Base-by-base conservation (phyloP, 2,329 filamentous ascomycete genomes). In the Neobulgaria alba region DNA sequence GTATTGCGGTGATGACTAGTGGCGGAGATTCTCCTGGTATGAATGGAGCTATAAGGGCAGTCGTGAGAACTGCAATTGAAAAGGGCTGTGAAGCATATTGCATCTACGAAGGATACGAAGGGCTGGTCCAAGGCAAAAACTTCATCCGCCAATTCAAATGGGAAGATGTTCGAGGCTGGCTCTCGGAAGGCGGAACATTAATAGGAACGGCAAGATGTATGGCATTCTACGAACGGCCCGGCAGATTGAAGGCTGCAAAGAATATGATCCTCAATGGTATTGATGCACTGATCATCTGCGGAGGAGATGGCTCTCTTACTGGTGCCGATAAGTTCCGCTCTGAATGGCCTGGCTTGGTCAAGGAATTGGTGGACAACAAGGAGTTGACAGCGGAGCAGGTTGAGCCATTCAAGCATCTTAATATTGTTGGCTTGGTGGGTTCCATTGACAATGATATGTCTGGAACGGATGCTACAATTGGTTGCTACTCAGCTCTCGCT, bases 391-490 rank as follows among this genome's bases (percentile, higher is more conserved):
- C 68, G 32, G 75, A 82, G 42, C 82, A 95, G 60, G 67, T 86
- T 44, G 70, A 77, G 33, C 83, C 85, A 2, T 94, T 87, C 71
- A 74, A 75, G 57, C 79, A 93, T 53, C 75, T 98, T 58, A 98
- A 96, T 65, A 95, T 98, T 52, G 90, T 96, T 39, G 92, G 92
- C 35, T 71, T 96, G 38, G 92, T 98, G 19, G 92, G 92, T 43
- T 95, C 88, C 39, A 98, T 98, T 59, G 92, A 98, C 72, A 98
- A 98, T 61, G 92, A 98, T 60, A 83, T 98, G 65, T 93, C 89
- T 36, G 87, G 87, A 50, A 98, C 92, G 10, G 92, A 98, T 63
- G 90, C 92, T 44, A 98, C 92, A 21, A 95, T 98, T 61, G 92
- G 92, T 41, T 93, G 86, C 62, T 96, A 95, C 68, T 95, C 89